These are phyloP conservation scores for Trichoderma koningiopsis DNA, from an alignment of 2,329 filamentous ascomycete genomes.

Conservation along the genomic window DNA sequence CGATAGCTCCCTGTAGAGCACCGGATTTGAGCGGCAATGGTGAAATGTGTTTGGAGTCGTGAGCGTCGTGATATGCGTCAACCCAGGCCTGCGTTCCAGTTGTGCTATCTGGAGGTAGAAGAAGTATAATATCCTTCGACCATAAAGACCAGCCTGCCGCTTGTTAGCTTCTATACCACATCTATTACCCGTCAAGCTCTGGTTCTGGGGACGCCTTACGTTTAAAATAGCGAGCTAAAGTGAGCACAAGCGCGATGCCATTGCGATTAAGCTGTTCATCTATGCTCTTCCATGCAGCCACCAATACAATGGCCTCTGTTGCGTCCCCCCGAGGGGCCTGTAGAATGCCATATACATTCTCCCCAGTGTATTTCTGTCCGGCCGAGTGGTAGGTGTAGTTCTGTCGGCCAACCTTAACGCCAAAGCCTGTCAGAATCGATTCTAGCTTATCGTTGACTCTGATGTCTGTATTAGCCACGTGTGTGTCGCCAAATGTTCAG, in stretches of 20 bases:
- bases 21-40: constrained; percentile 87
- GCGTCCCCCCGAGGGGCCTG: constrained; percentile 94
- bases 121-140: constrained; percentile 97
- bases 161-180: constrained; percentile 28
- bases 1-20: constrained; percentile 86
- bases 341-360: constrained; percentile 92
- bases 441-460: constrained; percentile 72
- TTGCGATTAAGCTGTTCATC: constrained; percentile 79
- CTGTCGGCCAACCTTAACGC: constrained; percentile 85
- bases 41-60: constrained; percentile 69
- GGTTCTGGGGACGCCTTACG: constrained; percentile 46
- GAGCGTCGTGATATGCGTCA: constrained; percentile 92
- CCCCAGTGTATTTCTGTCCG: constrained; percentile 71
- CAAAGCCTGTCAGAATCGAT: constrained; percentile 73
- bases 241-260: constrained; percentile 82
- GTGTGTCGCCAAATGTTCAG: background rate
- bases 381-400: constrained; percentile 83
- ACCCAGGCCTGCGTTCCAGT: constrained; percentile 96
- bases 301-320: constrained; percentile 92
- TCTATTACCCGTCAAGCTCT: background rate
- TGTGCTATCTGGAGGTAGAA: constrained; percentile 85
- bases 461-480: constrained; percentile 4
- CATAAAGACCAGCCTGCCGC: constrained; percentile 85
- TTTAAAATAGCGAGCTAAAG: constrained; percentile 92
- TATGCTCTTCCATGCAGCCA: constrained; percentile 85